Evolutionary conservation across 2,329 filamentous ascomycete species (phyloP), one percentile per base, ranked within the genome.

Genomic region (Xylaria hypoxylon): DNA sequence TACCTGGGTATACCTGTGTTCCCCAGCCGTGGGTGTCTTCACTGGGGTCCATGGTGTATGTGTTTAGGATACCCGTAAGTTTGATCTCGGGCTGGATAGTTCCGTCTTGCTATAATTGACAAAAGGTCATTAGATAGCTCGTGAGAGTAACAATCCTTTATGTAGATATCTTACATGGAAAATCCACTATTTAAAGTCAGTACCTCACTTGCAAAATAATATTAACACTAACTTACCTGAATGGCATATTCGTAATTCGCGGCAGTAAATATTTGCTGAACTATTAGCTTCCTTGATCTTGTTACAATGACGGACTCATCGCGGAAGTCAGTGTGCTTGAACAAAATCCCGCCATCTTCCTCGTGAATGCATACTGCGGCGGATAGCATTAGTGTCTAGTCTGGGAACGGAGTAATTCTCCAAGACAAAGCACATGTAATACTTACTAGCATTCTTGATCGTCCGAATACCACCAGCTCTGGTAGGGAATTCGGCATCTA

Each of bases 271-370:
- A 97, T 91, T 73, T 97, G 94, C 70, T 93, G 94, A 71, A 97
- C 86, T 76, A 97, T 86, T 64, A 97, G 87, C 77, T 96, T 96
- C 60, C 93, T 89, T 1, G 90, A 93, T 28, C 94, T 90, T 0
- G 94, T 97, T 4, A 97, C 92, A 10, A 96, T 93, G 61, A 90
- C 88, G 0, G 92, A 95, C 48, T 96, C 91, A 76, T 97, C 94
- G 42, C 94, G 88, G 86, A 97, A 97, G 80, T 97, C 94, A 17
- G 89, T 94, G 81, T 96, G 93, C 82, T 97, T 97, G 87, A 96
- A 97, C 0, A 97, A 84, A 65, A 97, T 96, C 5, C 94, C 94
- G 1, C 88, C 88, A 71, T 97, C 94, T 81, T 97, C 94, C 78
- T 97, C 94, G 80, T 97, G 94, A 71, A 97, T 94, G 79, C 94